Base-by-base conservation (phyloP, 768 basidiomycete species). In the Trametes cinnabarina region DNA sequence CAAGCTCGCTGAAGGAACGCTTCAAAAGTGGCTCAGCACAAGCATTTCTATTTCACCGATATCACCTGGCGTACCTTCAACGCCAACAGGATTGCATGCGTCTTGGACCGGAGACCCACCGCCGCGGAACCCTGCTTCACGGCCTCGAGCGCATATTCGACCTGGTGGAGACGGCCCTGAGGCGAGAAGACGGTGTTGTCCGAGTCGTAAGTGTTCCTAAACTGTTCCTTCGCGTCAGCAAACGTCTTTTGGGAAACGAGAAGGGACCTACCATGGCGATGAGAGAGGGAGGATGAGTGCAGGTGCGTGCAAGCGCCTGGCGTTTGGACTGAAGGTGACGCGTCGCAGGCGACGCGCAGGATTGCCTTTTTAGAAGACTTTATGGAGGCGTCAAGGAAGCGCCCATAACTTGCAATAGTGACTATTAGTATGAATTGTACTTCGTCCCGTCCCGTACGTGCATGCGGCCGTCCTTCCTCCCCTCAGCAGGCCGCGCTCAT, bases 71-170 rank as follows among this genome's bases (percentile, higher is more conserved):
- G 54, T 48, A 91, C 96, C 84, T 98, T 99, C 61, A 99, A 76
- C 14, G 95, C 94, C 48, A 99, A 76, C 22, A 99, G 78, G 32
- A 99, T 82, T 17, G 94, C 86, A 74, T 98, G 97, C 1, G 92
- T 97, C 77, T 95, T 94, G 53, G 94, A 96, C 65, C 94, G 83
- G 68, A 99, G 72, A 50, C 97, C 97, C 44, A 99, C 95, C 40
- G 94, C 95, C n/a, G 97, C 97, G 58, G 95, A 98, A 62, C 97
- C 97, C 71, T 98, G 97, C 81, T 99, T 99, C 65, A 99, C 96
- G 58, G 97, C 97, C 75, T 99, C 97, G 52, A 98, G 86, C 1
- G 97, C 95, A 83, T 99, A 97, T 75, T 97, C 95, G 65, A 97
- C 94, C 72, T 97, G 93, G 74, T 98, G 96, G 50, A 98, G 81